Evolutionary conservation across 805 yeast species (phyloP), one percentile per base, ranked within the genome.

Genomic region (Hanseniaspora nectarophila): DNA sequence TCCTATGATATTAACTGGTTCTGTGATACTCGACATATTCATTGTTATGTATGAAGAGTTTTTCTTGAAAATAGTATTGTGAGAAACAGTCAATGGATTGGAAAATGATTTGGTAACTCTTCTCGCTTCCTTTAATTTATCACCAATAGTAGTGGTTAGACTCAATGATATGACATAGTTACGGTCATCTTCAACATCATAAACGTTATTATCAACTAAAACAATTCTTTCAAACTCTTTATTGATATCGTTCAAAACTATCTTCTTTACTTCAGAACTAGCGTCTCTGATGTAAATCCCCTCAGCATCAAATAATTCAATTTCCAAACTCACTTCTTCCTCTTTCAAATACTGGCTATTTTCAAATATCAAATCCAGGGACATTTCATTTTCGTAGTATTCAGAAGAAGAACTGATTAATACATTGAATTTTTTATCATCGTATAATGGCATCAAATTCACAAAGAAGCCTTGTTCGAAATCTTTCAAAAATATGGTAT

Each of bases 401-500:
- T 54, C 28, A 2, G 13, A 26, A 35, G 45, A 20, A 3, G 37
- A 16, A 9, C 18, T 16, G 2, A 65, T 43, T 15, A 37, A 42
- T 6, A 63, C 32, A 5, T 54, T 47, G 10, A 63, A 58, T 38
- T 56, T 58, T n/a, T 55, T 55, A 6, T 46, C 48, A 28, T 54
- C 43, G 38, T 53, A 60, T 2, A 62, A 53, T 12, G 60, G 63
- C 32, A 55, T 49, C 12, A 61, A 53, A 13, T 45, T 38, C 20
- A 60, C 43, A 21, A 26, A 12, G 16, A 43, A 32, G 3, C 52
- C 45, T 3, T 53, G 43, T 9, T 49, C 43, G 34, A 60, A 65
- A 37, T 62, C 59, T 44, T 63, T 58, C 3, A 59, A 53, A 33
- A 66, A 65, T 13, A 55, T 57, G 1, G 66, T 63, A 16, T 54